Evolutionary conservation across 805 yeast genomes (phyloP).

Genomic region (Candida qinlingensis): DNA sequence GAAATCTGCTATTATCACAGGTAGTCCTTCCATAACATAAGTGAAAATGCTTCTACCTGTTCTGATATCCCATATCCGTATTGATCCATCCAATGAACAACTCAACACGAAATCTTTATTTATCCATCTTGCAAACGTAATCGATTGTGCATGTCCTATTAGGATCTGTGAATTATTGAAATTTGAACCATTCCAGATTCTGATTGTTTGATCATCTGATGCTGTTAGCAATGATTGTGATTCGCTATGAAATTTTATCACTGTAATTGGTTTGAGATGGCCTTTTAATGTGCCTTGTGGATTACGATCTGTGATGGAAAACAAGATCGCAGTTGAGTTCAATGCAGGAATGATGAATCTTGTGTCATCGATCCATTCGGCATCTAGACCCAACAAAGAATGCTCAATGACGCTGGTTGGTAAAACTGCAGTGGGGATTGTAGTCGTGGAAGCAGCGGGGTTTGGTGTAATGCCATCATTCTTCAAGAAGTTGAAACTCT

Average conservation of each 20-base stretch:
- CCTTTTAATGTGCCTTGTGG: slow-evolving; percentile 56
- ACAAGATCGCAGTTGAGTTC: slow-evolving; percentile 49
- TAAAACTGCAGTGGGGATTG: too few relatives aligned
- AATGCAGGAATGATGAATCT: slow-evolving; percentile 70
- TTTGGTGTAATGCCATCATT: slow-evolving; percentile 15
- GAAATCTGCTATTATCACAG: slow-evolving; percentile 49
- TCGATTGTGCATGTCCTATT: slow-evolving; percentile 53
- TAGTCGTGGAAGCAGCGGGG: slow-evolving; percentile 18
- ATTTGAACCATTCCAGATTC: slow-evolving; percentile 71
- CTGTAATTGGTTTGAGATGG: slow-evolving; percentile 54
- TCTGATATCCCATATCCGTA: slow-evolving; percentile 61
- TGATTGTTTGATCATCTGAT: slow-evolving; percentile 69
- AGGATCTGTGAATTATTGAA: slow-evolving; percentile 45
- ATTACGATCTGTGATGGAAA: slow-evolving; percentile 40
- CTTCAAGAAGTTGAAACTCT: slow-evolving; percentile 36
- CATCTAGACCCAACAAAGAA: slow-evolving; percentile 42
- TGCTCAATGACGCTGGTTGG: slow-evolving; percentile 2
- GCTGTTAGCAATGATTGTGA: slow-evolving; percentile 62
- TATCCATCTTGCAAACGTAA: slow-evolving; percentile 55
- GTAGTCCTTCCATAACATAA: slow-evolving; percentile 40
- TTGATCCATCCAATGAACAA: slow-evolving; percentile 65
- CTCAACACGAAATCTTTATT: slow-evolving; percentile 37
- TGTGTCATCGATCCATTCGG: slow-evolving; percentile 67
- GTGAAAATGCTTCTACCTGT: slow-evolving; percentile 35
- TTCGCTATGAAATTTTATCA: slow-evolving; percentile 46